Evolutionary conservation across 495 filamentous ascomycete genomes (phyloP).

Genomic region (Aspergillus biplanus): DNA sequence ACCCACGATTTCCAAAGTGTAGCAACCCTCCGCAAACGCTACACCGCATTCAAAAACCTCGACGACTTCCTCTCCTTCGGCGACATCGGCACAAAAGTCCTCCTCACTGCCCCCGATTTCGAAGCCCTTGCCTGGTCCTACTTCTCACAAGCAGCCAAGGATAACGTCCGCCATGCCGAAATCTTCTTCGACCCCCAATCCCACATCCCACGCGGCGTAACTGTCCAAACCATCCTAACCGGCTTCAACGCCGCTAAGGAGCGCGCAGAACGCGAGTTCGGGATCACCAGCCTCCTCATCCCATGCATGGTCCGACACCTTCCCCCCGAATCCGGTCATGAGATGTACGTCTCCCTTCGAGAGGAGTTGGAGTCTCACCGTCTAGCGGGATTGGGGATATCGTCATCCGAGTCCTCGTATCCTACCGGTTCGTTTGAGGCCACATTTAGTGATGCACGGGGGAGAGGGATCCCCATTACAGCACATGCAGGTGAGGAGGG

Average conservation of each 20-base stretch:
- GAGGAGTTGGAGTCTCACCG: neutral
- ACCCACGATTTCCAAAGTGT: neutral
- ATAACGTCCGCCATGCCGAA: conserved; percentile 1
- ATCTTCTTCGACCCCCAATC: conserved; percentile 1
- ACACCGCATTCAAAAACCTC: neutral
- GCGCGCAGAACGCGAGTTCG: neutral
- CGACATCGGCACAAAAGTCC: neutral
- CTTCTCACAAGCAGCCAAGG: neutral
- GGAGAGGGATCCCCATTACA: neutral
- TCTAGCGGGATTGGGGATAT: neutral
- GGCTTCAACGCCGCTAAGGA: conserved; percentile 1
- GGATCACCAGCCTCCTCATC: conserved; percentile 2
- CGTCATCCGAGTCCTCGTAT: neutral
- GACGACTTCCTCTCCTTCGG: neutral
- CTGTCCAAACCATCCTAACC: neutral
- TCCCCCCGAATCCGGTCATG: neutral
- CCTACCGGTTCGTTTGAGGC: neutral
- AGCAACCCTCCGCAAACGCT: neutral
- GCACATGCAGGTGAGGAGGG: neutral
- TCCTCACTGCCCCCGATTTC: neutral
- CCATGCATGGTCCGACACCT: neutral
- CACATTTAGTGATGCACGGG: neutral
- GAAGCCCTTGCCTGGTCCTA: neutral
- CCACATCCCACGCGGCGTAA: neutral
- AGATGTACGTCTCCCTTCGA: conserved; percentile 3